Evolutionary conservation across 2,329 filamentous ascomycete genomes (phyloP), one percentile per base, ranked within the genome.

Genomic region (Pseudogymnoascus sp.): DNA sequence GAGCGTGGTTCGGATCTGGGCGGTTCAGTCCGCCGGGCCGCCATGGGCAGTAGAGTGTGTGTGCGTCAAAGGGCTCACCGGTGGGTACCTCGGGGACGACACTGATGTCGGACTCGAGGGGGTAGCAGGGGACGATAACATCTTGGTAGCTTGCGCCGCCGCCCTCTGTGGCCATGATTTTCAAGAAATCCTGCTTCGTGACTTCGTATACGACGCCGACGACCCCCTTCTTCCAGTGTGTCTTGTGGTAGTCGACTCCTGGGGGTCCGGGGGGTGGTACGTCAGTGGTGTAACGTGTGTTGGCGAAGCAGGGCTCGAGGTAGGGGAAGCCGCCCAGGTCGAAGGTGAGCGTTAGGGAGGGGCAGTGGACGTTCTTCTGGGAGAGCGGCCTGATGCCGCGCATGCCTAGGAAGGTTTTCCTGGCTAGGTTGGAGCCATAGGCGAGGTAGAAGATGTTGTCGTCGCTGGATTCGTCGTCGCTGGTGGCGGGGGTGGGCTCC

Each of bases 191-290:
- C 47, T 82, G 75, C 16, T 82, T 78, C 0, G 92, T 96, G 31
- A 97, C 91, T 77, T 97, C 92, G 77, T 99, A 99, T 3, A 97
- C 94, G 14, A 96, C 91, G 23, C 94, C 94, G 42, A 97, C 84
- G 1, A 99, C 82, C 4, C 91, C 90, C 70, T 92, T 92, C 66
- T 85, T 78, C 92, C 91, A 96, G 62, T 77, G 77, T 62, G 82
- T 78, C 69, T 84, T 83, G 69, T 82, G 77, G 67, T 82, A 81
- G 62, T 71, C 69, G 31, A 63, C 60, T 63, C 50, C 53, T 16
- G 60, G 53, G 37, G 63, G 59, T 28, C 40, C 38, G 14, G 75
- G 66, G 1, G 70, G 70, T 16, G 72, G 72, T 61, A 72, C 72
- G 16, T 60, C 59, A 75, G 73, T 31, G 78, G 79, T 42, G 81